phyloP scores from a whole-genome alignment of 129 eudicot genomes.

The Mikania micrantha region DNA sequence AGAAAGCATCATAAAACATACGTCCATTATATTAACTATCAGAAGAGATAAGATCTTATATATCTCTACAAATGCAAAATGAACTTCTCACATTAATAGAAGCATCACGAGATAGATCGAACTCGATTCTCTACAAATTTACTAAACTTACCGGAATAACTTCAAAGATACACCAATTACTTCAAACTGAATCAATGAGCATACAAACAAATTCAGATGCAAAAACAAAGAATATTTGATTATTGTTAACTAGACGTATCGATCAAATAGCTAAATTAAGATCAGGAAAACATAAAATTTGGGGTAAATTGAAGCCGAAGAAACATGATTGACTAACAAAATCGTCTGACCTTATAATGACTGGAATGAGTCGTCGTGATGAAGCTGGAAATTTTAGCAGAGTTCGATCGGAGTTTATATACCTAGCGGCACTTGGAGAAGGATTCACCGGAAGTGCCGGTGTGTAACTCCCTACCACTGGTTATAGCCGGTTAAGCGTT shows the following conservation, averaged over 20 bases:
- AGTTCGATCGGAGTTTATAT: slow-evolving; percentile 34
- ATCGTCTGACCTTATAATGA: slow-evolving; percentile 1
- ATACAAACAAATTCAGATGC: background rate
- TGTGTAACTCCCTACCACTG: slow-evolving; percentile 13
- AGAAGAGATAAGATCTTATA: background rate
- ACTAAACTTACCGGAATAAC: background rate
- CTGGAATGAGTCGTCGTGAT: background rate
- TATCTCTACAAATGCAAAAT: background rate
- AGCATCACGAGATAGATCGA: background rate
- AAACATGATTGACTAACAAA: background rate
- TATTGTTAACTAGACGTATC: background rate
- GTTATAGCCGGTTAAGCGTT: slow-evolving; percentile 27
- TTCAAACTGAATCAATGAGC: background rate
- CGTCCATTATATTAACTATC: background rate
- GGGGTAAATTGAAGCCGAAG: background rate
- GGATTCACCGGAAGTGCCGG: slow-evolving; percentile 32
- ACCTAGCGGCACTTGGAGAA: slow-evolving; percentile 37
- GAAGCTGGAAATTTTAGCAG: background rate
- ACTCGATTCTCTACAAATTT: background rate
- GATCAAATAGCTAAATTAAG: background rate
- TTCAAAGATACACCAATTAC: background rate
- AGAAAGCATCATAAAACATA: background rate
- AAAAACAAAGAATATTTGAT: background rate
- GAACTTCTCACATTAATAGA: background rate
- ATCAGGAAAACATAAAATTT: background rate